Conservation (phyloP, 1,284 basidiomycete genomes). For the Phellinidium pouzarii region DNA sequence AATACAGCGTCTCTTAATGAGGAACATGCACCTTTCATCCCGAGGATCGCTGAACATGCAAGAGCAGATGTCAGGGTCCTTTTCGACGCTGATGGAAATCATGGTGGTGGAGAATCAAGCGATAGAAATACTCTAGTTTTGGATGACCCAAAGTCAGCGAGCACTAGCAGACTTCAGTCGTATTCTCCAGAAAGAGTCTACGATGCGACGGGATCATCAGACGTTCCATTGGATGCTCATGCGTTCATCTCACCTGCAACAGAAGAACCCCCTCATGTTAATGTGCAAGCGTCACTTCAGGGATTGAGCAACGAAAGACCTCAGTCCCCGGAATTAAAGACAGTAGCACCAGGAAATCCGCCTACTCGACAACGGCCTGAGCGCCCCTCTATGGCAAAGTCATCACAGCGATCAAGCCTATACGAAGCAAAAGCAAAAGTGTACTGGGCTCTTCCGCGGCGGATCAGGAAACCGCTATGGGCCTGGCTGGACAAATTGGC, state of each 20-base stretch:
- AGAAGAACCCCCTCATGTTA: neutral
- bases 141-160: constrained; percentile 24
- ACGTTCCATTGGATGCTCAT: constrained; percentile 32
- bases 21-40: constrained; percentile 11
- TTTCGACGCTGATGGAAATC: constrained; percentile 19
- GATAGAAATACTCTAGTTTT: constrained; percentile 12
- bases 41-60: neutral
- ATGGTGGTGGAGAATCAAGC: neutral
- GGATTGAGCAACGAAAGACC: neutral
- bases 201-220: constrained; percentile 34
- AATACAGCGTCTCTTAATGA: neutral
- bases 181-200: constrained; percentile 28
- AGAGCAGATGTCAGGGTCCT: constrained; percentile 14
- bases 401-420: constrained; percentile 14
- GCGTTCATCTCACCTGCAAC: constrained; percentile 29
- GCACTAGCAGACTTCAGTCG: constrained; percentile 15
- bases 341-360: neutral
- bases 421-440: constrained; percentile 29
- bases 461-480: constrained; percentile 43
- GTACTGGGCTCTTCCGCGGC: constrained; percentile 43
- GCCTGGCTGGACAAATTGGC: constrained; percentile 69
- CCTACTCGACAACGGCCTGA: constrained; percentile 3
- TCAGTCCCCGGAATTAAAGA: constrained; percentile 4
- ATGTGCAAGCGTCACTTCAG: neutral
- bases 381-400: constrained; percentile 1